Evolutionary conservation across 768 basidiomycete genomes (phyloP).

Genomic region (Pleurotus platypus): DNA sequence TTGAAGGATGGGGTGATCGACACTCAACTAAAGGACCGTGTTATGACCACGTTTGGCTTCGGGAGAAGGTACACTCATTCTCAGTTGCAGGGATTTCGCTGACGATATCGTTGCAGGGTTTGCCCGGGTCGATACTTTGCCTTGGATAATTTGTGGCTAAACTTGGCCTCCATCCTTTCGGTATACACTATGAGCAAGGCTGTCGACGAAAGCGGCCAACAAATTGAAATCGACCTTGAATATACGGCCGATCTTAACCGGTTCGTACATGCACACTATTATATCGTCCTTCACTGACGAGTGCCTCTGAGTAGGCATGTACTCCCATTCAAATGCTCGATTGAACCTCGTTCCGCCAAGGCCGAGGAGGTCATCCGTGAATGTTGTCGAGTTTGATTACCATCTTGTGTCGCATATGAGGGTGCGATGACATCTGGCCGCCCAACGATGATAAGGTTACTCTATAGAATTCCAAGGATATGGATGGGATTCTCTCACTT

Average conservation of each 20-base stretch:
- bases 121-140: slow-evolving; percentile 10
- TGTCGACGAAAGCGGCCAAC: slow-evolving; percentile 4
- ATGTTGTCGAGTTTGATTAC: no score
- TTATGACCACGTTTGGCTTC: slow-evolving; percentile 30
- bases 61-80: slow-evolving; percentile 12
- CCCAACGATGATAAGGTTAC: no score
- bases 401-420: background rate
- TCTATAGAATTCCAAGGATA: no score
- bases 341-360: background rate
- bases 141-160: background rate
- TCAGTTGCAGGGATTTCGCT: background rate
- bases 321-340: slow-evolving; percentile 5
- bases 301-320: background rate
- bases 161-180: slow-evolving; percentile 7
- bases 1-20: slow-evolving; percentile 32
- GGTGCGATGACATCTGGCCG: background rate
- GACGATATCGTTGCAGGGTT: background rate
- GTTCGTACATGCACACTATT: background rate
- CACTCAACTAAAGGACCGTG: background rate
- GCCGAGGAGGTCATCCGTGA: background rate
- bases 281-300: slow-evolving; percentile 4
- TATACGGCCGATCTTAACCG: slow-evolving; percentile 18
- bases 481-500: background rate
- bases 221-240: slow-evolving; percentile 22
- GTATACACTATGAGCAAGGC: slow-evolving; percentile 10